Conservation (phyloP, 2,329 filamentous ascomycete species). For the Phyllosticta citrichinensis region DNA sequence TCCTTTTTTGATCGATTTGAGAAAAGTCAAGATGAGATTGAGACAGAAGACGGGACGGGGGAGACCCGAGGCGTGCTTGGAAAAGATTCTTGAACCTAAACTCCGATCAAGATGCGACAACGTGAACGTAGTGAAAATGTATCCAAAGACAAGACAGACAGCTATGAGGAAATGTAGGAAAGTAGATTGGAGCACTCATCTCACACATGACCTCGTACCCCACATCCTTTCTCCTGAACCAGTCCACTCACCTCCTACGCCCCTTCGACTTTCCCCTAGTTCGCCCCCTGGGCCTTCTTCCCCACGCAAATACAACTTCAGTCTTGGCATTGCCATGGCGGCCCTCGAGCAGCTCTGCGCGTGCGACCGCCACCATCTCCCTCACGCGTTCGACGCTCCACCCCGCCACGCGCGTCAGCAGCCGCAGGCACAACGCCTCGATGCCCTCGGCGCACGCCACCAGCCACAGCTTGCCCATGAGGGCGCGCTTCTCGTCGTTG, state of each 20-base stretch:
- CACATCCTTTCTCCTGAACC: no score
- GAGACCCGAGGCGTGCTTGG: no score
- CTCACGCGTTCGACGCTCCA: slow-evolving; percentile 26
- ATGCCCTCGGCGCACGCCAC: slow-evolving; percentile 31
- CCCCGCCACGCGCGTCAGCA: slow-evolving; percentile 23
- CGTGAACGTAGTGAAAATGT: no score
- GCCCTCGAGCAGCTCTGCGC: slow-evolving; percentile 4
- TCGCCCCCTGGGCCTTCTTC: slow-evolving; percentile 3
- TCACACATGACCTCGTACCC: no score
- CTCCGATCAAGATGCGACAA: no score
- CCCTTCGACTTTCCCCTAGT: neutral
- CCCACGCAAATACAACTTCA: slow-evolving; percentile 2
- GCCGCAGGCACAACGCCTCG: slow-evolving; percentile 28
- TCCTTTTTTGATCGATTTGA: no score
- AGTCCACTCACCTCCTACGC: neutral
- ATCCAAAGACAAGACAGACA: no score
- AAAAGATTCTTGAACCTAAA: no score
- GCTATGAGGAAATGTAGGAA: no score
- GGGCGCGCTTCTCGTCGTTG: slow-evolving; percentile 22
- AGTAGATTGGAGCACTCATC: no score
- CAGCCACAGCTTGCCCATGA: slow-evolving; percentile 33
- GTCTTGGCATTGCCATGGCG: neutral
- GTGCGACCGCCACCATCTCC: neutral
- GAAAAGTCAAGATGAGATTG: no score
- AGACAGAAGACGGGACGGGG: no score